Percentiles rank a stretch among this genome's conserved stretches.
These are phyloP conservation scores for Dioszegia crocea DNA, from an alignment of 768 basidiomycete species.

Conservation along the genomic window DNA sequence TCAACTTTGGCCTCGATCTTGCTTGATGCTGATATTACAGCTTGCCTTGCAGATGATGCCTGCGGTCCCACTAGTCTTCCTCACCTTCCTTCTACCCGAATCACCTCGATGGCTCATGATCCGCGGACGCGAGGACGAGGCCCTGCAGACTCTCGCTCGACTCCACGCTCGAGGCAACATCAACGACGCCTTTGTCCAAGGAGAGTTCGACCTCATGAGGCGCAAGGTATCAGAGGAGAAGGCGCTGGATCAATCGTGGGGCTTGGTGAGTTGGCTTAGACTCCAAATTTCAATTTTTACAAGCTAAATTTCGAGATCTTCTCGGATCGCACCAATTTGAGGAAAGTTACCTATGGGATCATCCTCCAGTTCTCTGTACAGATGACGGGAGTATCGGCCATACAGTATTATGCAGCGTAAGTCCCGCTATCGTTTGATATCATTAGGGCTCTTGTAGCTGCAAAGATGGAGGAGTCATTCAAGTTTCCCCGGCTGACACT, in stretches of 20 bases:
- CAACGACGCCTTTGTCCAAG: slow-evolving; percentile 55
- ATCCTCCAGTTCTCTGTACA: slow-evolving; percentile 60
- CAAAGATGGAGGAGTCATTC: no score
- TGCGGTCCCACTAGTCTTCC: slow-evolving; percentile 55
- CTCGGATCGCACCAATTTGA: slow-evolving; percentile 29
- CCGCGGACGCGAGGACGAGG: slow-evolving; percentile 56
- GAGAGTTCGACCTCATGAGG: slow-evolving; percentile 43
- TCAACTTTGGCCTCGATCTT: slow-evolving; percentile 30
- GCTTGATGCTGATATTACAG: slow-evolving; percentile 53
- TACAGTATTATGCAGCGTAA: slow-evolving; percentile 56
- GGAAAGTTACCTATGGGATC: slow-evolving; percentile 34
- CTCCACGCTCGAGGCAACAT: slow-evolving; percentile 58
- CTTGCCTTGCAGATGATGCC: slow-evolving; percentile 49
- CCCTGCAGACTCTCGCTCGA: slow-evolving; percentile 53
- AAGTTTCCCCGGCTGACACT: no score
- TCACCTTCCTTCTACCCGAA: slow-evolving; percentile 58
- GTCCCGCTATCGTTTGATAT: slow-evolving; percentile 33
- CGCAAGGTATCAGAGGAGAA: slow-evolving; percentile 43
- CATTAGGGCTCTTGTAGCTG: neutral
- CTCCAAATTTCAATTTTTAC: slow-evolving; percentile 46
- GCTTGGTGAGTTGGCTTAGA: slow-evolving; percentile 21
- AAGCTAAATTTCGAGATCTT: slow-evolving; percentile 53
- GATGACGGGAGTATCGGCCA: slow-evolving; percentile 60
- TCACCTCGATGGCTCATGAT: slow-evolving; percentile 60
- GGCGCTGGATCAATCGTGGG: slow-evolving; percentile 52